phyloP scores from a whole-genome alignment of 768 basidiomycete species.

The Arthromyces matolae region DNA sequence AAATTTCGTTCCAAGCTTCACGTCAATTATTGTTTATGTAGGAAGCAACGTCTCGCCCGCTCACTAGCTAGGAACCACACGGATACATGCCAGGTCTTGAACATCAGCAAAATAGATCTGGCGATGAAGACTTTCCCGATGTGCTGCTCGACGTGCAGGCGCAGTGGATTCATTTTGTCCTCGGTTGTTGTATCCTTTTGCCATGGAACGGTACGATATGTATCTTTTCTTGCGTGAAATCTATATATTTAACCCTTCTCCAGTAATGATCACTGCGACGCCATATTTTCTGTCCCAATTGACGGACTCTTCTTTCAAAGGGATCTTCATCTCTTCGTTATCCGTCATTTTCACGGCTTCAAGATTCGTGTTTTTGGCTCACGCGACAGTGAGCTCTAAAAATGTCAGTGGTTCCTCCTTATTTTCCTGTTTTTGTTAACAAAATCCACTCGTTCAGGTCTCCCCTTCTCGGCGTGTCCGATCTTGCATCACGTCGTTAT shows the following conservation, averaged over 20 bases:
- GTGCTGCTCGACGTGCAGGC: no score
- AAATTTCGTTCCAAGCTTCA: no score
- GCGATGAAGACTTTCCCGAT: no score
- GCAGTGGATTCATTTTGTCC: constrained; percentile 63
- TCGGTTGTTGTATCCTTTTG: constrained; percentile 68
- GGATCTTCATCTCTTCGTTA: constrained; percentile 63
- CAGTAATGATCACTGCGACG: constrained; percentile 83
- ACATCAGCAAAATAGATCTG: no score
- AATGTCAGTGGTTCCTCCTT: constrained; percentile 46
- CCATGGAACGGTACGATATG: constrained; percentile 98
- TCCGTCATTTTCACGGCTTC: constrained; percentile 58
- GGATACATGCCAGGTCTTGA: no score
- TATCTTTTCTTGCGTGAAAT: constrained; percentile 40
- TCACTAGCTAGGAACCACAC: no score
- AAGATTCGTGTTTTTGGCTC: constrained; percentile 70
- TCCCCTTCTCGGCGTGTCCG: constrained; percentile 58
- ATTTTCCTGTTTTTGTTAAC: background rate
- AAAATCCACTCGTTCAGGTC: constrained; percentile 10
- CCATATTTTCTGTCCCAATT: constrained; percentile 77
- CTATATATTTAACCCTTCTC: background rate
- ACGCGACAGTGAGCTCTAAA: constrained; percentile 67
- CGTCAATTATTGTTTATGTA: no score
- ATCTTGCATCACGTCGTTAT: constrained; percentile 45
- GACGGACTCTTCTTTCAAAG: constrained; percentile 49
- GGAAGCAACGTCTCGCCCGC: no score